Percentiles rank a stretch among this genome's conserved stretches.
Evolutionary conservation across 2,329 filamentous ascomycete species (phyloP).

Genomic region (Didymellaceae sp.): DNA sequence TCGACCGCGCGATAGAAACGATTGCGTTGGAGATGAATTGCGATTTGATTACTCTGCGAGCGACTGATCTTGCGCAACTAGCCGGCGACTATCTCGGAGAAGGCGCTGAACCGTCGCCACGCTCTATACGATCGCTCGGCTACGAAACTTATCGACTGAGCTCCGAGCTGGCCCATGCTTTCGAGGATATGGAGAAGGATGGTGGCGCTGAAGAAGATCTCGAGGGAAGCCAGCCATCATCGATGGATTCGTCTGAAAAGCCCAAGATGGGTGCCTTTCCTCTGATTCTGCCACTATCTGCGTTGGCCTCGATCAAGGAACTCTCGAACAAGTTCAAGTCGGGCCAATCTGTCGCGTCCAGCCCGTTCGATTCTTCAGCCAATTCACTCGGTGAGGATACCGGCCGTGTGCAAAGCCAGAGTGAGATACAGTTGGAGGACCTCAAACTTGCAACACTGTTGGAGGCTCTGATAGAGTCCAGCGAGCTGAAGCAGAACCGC

Average conservation of each 20-base stretch:
- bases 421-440: conserved; percentile 46
- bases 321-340: conserved; percentile 26
- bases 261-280: conserved; percentile 17
- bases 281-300: conserved; percentile 26
- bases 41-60: conserved; percentile 71
- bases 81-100: conserved; percentile 74
- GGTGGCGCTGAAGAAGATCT: conserved; percentile 48
- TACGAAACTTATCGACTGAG: conserved; percentile 61
- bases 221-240: conserved; percentile 29
- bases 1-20: conserved; percentile 68
- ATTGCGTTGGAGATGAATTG: conserved; percentile 67
- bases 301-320: conserved; percentile 28
- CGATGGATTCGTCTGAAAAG: conserved; percentile 22
- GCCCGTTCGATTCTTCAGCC: conserved; percentile 19
- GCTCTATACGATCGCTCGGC: conserved; percentile 55
- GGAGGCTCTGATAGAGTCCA: conserved; percentile 43
- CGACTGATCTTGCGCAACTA: conserved; percentile 73
- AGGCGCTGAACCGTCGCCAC: conserved; percentile 57
- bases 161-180: conserved; percentile 33
- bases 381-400: conserved; percentile 23
- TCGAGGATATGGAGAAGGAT: conserved; percentile 38
- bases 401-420: conserved; percentile 30
- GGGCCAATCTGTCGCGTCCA: conserved; percentile 15
- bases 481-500: conserved; percentile 38
- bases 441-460: conserved; percentile 44